A percentile compares a stretch with the other conserved stretches of the same genome.
phyloP scores from a whole-genome alignment of 495 filamentous ascomycete species.

The Xylaria scruposa region DNA sequence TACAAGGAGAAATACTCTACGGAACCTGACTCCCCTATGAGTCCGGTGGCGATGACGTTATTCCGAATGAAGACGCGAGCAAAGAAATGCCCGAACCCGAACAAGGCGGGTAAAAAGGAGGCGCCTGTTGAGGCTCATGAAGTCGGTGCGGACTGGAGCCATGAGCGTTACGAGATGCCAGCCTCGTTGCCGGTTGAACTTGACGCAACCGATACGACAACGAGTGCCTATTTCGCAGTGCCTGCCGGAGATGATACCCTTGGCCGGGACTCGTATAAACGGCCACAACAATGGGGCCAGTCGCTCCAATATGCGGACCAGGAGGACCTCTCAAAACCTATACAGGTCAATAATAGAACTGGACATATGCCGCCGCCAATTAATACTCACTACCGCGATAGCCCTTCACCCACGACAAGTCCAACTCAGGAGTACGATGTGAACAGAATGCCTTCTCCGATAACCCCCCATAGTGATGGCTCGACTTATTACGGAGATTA shows the following conservation, averaged over 20 bases:
- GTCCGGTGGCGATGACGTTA: constrained; percentile 8
- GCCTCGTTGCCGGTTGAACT: constrained; percentile 56
- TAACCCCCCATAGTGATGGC: constrained; percentile 49
- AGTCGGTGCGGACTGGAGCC: constrained; percentile 53
- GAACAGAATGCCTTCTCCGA: constrained; percentile 52
- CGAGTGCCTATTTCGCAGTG: constrained; percentile 45
- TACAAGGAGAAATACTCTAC: constrained; percentile 29
- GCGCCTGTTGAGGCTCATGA: constrained; percentile 42
- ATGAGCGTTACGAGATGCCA: constrained; percentile 58
- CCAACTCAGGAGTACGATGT: constrained; percentile 50
- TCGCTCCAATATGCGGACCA: neutral
- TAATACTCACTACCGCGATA: constrained; percentile 46
- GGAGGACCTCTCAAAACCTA: neutral
- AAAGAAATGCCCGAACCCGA: constrained; percentile 28
- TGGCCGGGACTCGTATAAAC: constrained; percentile 12
- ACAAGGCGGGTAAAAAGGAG: constrained; percentile 34
- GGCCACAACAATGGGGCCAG: constrained; percentile 20
- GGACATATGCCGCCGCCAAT: constrained; percentile 8
- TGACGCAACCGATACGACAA: constrained; percentile 47
- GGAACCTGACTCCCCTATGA: constrained; percentile 29
- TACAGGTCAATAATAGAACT: neutral
- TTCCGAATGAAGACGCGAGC: constrained; percentile 25
- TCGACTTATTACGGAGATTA: constrained; percentile 48
- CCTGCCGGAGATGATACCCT: constrained; percentile 27
- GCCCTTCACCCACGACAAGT: constrained; percentile 49